These are phyloP conservation scores for Dalechampia spathulata DNA, from an alignment of 441 rosid species.

Conservation along the genomic window DNA sequence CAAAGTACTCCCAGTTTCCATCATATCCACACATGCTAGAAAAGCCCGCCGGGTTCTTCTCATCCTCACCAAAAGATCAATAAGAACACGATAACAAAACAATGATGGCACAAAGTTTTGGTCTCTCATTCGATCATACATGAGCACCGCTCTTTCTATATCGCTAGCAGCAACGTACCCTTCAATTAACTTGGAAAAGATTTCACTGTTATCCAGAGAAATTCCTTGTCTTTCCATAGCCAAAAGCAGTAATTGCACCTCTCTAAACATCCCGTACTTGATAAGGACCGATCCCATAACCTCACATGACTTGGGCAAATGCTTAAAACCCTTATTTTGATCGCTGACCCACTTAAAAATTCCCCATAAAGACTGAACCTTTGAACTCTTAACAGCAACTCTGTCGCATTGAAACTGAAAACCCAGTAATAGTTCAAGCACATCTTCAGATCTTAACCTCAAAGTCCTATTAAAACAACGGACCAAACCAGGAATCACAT, in stretches of 20 bases:
- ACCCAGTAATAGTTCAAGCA: conserved; percentile 49
- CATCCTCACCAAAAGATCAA: conserved; percentile 44
- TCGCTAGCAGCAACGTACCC: conserved; percentile 40
- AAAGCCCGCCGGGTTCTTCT: conserved; percentile 40
- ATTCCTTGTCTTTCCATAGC: conserved; percentile 40
- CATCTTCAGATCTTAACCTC: conserved; percentile 45
- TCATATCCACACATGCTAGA: conserved; percentile 48
- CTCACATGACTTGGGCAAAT: conserved; percentile 44
- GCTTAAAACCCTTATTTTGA: conserved; percentile 44
- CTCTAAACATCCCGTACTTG: conserved; percentile 44
- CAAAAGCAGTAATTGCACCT: conserved; percentile 52
- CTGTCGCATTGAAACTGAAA: conserved; percentile 40
- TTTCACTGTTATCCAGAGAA: conserved; percentile 26
- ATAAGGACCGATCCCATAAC: conserved; percentile 59
- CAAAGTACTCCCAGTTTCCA: conserved; percentile 25
- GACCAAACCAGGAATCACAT: conserved; percentile 46
- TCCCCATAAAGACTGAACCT: conserved; percentile 58
- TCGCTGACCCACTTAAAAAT: conserved; percentile 45
- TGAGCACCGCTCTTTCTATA: conserved; percentile 41
- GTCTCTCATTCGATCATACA: conserved; percentile 47
- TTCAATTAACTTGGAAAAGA: conserved; percentile 42
- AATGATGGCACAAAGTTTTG: conserved; percentile 30
- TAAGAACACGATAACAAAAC: conserved; percentile 34
- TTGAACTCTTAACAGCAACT: conserved; percentile 28
- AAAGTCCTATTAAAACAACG: conserved; percentile 46